Evolutionary conservation across 768 basidiomycete species (phyloP).

Genomic region (Rhodotorula kratochvilovae): DNA sequence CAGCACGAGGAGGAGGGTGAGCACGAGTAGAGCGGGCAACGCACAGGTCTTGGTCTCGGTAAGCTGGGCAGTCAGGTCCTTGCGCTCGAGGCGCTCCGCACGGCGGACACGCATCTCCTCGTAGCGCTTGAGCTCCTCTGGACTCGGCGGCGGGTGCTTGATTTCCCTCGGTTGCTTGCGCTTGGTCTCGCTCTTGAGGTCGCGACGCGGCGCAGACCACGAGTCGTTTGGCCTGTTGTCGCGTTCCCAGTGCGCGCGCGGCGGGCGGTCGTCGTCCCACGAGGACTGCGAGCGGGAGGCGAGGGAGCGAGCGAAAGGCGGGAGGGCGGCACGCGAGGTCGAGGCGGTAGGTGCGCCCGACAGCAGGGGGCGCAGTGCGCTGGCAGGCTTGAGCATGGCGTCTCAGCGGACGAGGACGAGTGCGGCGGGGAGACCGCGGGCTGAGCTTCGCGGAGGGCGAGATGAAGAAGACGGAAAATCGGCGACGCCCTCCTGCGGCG

Average conservation of each 20-base stretch:
- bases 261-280: background rate
- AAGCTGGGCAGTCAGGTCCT: conserved; percentile 32
- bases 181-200: background rate
- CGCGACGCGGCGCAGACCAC: background rate
- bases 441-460: too few relatives aligned
- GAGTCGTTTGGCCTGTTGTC: background rate
- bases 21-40: background rate
- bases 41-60: conserved; percentile 31
- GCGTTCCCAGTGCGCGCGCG: too few relatives aligned
- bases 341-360: background rate
- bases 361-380: background rate
- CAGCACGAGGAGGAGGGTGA: background rate
- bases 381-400: background rate
- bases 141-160: background rate
- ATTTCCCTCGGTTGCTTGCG: background rate
- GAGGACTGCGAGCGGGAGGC: background rate
- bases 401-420: background rate
- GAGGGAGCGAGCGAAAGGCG: background rate
- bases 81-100: conserved; percentile 33
- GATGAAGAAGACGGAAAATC: too few relatives aligned
- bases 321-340: background rate
- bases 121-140: conserved; percentile 1
- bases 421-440: too few relatives aligned
- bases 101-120: background rate
- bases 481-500: too few relatives aligned